phyloP scores from a whole-genome alignment of 306 rosid species.

The Begonia peltatifolia region DNA sequence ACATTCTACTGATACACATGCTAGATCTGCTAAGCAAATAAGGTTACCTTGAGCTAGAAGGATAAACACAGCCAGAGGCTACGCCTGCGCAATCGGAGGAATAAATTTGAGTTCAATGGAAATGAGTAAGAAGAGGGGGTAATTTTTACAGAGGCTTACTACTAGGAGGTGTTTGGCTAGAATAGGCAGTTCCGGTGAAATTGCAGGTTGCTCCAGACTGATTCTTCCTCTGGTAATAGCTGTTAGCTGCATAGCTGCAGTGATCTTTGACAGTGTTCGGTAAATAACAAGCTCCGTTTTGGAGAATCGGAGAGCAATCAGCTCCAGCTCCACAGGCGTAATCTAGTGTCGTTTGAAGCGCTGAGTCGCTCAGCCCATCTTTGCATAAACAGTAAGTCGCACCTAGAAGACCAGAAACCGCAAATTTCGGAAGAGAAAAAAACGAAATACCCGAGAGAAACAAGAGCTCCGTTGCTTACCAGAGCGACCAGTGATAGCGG shows the following conservation, averaged over 20 bases:
- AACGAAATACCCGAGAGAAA: background rate
- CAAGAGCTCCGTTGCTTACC: constrained; percentile 36
- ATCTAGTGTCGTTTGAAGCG: constrained; percentile 67
- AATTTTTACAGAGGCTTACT: background rate
- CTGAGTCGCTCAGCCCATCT: constrained; percentile 54
- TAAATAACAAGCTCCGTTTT: constrained; percentile 57
- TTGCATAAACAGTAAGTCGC: constrained; percentile 71
- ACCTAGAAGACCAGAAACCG: constrained; percentile 22
- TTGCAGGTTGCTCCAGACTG: constrained; percentile 62
- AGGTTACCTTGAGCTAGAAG: constrained; percentile 63
- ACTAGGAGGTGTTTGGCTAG: constrained; percentile 48
- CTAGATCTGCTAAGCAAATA: background rate
- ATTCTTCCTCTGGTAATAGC: constrained; percentile 75
- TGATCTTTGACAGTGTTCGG: constrained; percentile 88
- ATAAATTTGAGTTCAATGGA: background rate
- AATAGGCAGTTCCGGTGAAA: constrained; percentile 48
- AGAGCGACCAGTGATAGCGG: constrained; percentile 49
- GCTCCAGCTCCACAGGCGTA: constrained; percentile 99
- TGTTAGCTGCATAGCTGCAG: constrained; percentile 78
- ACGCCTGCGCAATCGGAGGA: constrained; percentile 26
- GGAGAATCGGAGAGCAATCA: constrained; percentile 49
- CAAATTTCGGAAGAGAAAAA: background rate
- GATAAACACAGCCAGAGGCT: constrained; percentile 53
- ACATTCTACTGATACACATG: too few species aligned
- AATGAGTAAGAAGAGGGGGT: background rate